Evolutionary conservation across 495 filamentous ascomycete genomes (phyloP).

Genomic region (Xylaria scruposa): DNA sequence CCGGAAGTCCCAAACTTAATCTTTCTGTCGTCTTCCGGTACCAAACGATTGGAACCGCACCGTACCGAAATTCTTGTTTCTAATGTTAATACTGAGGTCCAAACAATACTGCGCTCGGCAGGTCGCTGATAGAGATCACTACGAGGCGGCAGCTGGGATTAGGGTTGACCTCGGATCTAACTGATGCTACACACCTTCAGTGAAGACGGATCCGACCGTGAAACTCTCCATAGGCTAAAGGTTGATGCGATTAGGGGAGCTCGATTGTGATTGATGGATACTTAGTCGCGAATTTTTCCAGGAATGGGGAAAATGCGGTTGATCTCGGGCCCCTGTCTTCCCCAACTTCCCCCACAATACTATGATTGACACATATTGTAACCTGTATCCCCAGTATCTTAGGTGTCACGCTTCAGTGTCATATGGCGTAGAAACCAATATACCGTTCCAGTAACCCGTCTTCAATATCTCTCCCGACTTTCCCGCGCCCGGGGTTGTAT

Average conservation of each 20-base stretch:
- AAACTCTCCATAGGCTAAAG: constrained; percentile 26
- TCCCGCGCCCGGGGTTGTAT: neutral
- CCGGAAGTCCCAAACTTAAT: neutral
- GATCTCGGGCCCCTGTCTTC: constrained; percentile 23
- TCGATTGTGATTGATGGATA: constrained; percentile 27
- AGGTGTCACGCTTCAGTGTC: neutral
- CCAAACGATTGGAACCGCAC: neutral
- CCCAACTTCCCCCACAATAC: constrained; percentile 14
- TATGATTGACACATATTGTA: neutral
- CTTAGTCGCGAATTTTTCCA: constrained; percentile 14
- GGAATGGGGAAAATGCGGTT: constrained; percentile 21
- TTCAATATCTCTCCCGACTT: constrained; percentile 5
- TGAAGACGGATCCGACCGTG: constrained; percentile 12
- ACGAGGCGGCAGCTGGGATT: neutral
- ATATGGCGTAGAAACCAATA: neutral
- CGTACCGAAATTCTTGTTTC: neutral
- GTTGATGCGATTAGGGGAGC: neutral
- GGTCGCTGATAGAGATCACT: neutral
- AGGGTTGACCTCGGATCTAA: neutral
- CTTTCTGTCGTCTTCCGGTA: neutral
- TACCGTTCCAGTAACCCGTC: constrained; percentile 18
- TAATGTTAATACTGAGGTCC: neutral
- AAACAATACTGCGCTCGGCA: neutral
- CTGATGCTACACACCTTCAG: constrained; percentile 5
- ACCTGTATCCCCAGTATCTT: neutral